Percentiles rank a stretch among this genome's conserved stretches.
Conservation (phyloP, 2,329 filamentous ascomycete genomes). For the Venturia effusa region DNA sequence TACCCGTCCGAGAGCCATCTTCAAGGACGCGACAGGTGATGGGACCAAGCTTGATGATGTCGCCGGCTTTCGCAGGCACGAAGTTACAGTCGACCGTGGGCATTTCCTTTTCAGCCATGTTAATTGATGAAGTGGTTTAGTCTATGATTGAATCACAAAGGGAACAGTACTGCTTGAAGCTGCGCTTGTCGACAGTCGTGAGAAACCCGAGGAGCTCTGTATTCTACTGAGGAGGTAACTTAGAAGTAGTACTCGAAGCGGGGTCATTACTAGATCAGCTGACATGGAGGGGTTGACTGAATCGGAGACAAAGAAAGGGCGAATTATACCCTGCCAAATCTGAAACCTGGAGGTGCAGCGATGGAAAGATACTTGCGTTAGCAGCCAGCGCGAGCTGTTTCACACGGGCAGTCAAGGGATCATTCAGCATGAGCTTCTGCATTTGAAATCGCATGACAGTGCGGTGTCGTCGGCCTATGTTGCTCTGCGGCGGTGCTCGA, state of each 20-base stretch:
- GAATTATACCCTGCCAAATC: background rate
- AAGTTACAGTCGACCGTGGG: conserved; percentile 37
- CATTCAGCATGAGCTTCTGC: background rate
- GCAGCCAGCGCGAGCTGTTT: background rate
- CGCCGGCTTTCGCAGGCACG: conserved; percentile 36
- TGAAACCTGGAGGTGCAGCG: background rate
- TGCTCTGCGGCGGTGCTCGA: background rate
- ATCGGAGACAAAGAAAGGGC: background rate
- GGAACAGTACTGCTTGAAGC: background rate
- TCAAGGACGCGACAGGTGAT: conserved; percentile 41
- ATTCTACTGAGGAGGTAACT: too few relatives aligned
- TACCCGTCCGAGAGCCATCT: conserved; percentile 32
- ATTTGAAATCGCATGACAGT: background rate
- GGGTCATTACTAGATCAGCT: background rate
- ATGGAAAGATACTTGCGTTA: background rate
- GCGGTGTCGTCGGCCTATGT: background rate
- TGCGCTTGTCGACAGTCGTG: background rate
- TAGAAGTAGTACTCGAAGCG: too few relatives aligned
- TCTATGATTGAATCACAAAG: background rate
- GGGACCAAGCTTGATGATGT: conserved; percentile 38
- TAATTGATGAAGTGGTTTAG: background rate
- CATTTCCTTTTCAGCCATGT: conserved; percentile 17
- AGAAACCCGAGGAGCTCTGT: background rate
- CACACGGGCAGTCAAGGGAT: background rate
- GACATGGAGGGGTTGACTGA: background rate